A percentile compares a stretch with the other conserved stretches of the same genome.
Conservation (phyloP, 371 early-diverging fungal species). For the Apophysomyces trapeziformis region DNA sequence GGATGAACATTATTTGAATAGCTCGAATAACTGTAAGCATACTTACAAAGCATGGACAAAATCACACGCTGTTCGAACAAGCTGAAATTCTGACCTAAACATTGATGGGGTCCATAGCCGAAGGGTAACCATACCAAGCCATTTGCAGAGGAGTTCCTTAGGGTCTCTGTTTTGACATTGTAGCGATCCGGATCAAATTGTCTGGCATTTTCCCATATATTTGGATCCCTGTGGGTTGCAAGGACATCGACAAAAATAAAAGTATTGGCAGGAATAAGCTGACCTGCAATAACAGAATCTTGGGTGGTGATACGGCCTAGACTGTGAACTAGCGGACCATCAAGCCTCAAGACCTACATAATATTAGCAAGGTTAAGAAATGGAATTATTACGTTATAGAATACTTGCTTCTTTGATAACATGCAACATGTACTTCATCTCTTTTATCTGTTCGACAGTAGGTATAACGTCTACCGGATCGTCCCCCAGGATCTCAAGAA, state of each 20-base stretch:
- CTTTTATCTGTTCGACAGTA: slow-evolving; percentile 18
- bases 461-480: slow-evolving; percentile 22
- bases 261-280: slow-evolving; percentile 18
- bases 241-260: slow-evolving; percentile 15
- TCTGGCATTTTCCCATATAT: slow-evolving; percentile 20
- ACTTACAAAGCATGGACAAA: slow-evolving; percentile 38
- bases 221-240: slow-evolving; percentile 17
- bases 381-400: background rate
- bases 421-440: slow-evolving; percentile 19
- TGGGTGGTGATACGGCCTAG: background rate
- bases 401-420: slow-evolving; percentile 28
- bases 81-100: slow-evolving; percentile 55
- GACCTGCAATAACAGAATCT: slow-evolving; percentile 19
- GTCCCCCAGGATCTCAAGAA: slow-evolving; percentile 23
- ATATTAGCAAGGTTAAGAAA: no score
- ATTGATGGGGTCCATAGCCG: slow-evolving; percentile 35
- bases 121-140: slow-evolving; percentile 20
- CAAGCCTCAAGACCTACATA: slow-evolving; percentile 43
- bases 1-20: background rate
- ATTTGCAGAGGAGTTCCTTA: slow-evolving; percentile 17
- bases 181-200: slow-evolving; percentile 27
- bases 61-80: slow-evolving; percentile 51
- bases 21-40: background rate
- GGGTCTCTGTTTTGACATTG: slow-evolving; percentile 16
- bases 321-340: slow-evolving; percentile 18